These are phyloP conservation scores for Russula dissimulans DNA, from an alignment of 768 basidiomycete species.

Conservation along the genomic window DNA sequence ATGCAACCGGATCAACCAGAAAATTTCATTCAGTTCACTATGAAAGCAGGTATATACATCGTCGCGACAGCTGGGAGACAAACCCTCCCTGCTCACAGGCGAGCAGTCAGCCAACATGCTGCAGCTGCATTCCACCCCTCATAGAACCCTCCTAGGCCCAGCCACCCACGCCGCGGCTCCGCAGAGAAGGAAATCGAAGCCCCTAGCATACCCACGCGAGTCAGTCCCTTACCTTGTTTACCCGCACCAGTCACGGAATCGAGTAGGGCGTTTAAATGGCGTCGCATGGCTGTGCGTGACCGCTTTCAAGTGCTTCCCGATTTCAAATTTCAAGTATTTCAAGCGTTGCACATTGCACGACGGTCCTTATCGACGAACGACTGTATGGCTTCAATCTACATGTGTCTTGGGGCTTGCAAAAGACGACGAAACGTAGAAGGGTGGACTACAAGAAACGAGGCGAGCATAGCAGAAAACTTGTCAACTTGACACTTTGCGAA, in stretches of 20 bases:
- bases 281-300: not conserved
- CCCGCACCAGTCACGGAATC: slow-evolving; percentile 4
- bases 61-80: not conserved
- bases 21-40: not conserved
- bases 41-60: slow-evolving; percentile 1
- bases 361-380: slow-evolving; percentile 16
- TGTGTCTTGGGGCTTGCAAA: slow-evolving; percentile 22
- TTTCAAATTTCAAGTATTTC: slow-evolving; percentile 15
- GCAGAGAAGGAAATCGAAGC: not conserved
- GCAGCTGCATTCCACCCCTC: not conserved
- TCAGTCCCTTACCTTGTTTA: slow-evolving; percentile 12
- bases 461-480: slow-evolving; percentile 51
- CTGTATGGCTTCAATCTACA: slow-evolving; percentile 19
- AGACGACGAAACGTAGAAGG: slow-evolving; percentile 28
- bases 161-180: not conserved
- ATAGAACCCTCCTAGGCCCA: no score
- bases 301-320: slow-evolving; percentile 7
- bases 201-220: slow-evolving; percentile 6
- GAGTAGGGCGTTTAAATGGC: not conserved
- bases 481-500: slow-evolving; percentile 56
- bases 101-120: slow-evolving; percentile 8
- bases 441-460: slow-evolving; percentile 47
- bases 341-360: slow-evolving; percentile 15
- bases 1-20: not conserved
- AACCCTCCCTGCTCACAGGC: slow-evolving; percentile 1